Percentiles rank a stretch among this genome's conserved stretches.
phyloP scores from a whole-genome alignment of 2,329 filamentous ascomycete species.

The Botryosphaeria dothidea region DNA sequence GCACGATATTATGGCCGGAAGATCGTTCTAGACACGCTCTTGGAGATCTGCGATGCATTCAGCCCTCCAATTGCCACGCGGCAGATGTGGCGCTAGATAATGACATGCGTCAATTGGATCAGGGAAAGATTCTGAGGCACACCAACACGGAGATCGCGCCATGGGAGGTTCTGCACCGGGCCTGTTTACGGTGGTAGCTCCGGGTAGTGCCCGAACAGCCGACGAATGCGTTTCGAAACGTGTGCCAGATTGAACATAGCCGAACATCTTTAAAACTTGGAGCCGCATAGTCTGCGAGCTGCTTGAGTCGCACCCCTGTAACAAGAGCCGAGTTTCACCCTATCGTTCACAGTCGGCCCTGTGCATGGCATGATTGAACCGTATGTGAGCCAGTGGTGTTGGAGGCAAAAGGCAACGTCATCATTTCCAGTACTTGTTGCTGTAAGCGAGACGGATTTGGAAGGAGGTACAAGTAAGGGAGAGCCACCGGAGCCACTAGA shows the following conservation, averaged over 20 bases:
- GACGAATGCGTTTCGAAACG: not conserved
- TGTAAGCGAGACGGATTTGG: not conserved
- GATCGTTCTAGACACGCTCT: not conserved
- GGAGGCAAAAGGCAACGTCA: not conserved
- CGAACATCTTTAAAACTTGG: not conserved
- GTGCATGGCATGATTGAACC: too few species aligned
- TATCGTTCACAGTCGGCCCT: not conserved
- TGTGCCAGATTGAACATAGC: not conserved
- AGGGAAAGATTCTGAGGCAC: not conserved
- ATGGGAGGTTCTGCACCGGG: not conserved
- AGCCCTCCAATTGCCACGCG: constrained; percentile 1
- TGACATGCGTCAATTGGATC: not conserved
- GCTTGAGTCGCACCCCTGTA: not conserved
- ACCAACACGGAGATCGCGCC: not conserved
- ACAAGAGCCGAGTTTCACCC: not conserved
- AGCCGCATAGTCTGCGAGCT: not conserved
- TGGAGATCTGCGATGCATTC: not conserved
- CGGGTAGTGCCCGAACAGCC: not conserved
- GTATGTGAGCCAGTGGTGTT: not conserved
- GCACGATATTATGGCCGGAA: not conserved
- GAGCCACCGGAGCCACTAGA: not conserved
- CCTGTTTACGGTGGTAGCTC: not conserved
- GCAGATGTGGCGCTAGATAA: not conserved
- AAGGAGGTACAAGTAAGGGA: not conserved
- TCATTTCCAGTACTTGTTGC: not conserved